A percentile compares a stretch with the other conserved stretches of the same genome.
These are phyloP conservation scores for Tinospora cordifolia DNA, from an alignment of 164 flowering plant species.

Conservation along the genomic window DNA sequence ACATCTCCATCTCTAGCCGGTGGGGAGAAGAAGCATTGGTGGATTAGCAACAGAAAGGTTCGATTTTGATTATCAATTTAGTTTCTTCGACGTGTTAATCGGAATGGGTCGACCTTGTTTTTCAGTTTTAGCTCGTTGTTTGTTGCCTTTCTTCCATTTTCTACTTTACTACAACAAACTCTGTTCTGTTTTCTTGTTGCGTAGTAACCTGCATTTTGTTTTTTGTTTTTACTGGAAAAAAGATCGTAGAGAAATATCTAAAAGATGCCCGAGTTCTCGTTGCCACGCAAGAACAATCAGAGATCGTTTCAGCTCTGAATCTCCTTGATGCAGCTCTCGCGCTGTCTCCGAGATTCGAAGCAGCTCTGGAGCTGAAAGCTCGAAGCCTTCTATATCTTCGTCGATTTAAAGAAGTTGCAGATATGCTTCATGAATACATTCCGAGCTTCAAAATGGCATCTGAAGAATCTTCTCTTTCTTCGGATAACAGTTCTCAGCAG, in stretches of 20 bases:
- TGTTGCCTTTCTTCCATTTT: no score
- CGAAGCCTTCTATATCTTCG: constrained; percentile 68
- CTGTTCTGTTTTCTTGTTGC: no score
- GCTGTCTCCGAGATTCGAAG: constrained; percentile 61
- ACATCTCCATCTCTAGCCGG: constrained; percentile 38
- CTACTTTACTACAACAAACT: background rate
- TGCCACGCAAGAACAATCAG: constrained; percentile 55
- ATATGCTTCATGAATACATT: constrained; percentile 89
- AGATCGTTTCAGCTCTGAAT: constrained; percentile 55
- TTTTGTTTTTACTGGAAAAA: constrained; percentile 9
- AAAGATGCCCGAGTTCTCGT: constrained; percentile 62
- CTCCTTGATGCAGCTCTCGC: constrained; percentile 77
- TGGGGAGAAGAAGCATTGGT: constrained; percentile 83
- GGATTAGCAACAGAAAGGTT: constrained; percentile 85
- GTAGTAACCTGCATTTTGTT: background rate
- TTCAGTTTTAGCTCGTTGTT: background rate
- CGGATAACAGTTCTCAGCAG: constrained; percentile 45
- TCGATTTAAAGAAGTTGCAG: constrained; percentile 79
- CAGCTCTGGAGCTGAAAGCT: constrained; percentile 84
- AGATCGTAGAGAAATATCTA: constrained; percentile 77
- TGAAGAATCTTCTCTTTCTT: constrained; percentile 42
- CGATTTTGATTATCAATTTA: background rate
- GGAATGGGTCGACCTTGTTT: constrained; percentile 2
- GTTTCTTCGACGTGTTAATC: background rate
- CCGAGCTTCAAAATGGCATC: constrained; percentile 62